Conservation (phyloP, 805 yeast species). For the Kuraishia molischiana region DNA sequence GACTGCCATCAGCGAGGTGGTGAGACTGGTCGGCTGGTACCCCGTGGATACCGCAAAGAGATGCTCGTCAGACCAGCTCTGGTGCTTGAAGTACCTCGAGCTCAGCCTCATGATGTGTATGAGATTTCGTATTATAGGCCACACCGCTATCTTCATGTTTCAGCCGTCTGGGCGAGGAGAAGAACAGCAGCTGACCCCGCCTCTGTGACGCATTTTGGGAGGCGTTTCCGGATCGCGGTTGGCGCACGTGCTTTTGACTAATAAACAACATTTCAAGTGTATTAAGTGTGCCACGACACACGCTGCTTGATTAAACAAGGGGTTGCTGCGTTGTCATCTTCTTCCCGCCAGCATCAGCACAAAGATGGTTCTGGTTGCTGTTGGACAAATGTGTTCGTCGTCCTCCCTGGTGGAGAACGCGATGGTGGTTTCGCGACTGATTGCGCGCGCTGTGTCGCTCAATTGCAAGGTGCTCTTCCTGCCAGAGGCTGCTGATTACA, state of each 20-base stretch:
- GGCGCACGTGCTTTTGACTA: too few relatives aligned
- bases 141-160: neutral
- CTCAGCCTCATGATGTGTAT: neutral
- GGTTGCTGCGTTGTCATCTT: too few relatives aligned
- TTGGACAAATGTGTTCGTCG: conserved; percentile 80
- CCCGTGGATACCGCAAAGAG: neutral
- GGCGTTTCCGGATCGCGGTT: too few relatives aligned
- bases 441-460: conserved; percentile 49
- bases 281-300: too few relatives aligned
- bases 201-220: too few relatives aligned
- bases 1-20: neutral
- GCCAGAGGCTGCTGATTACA: conserved; percentile 92
- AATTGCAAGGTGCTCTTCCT: conserved; percentile 67
- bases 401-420: conserved; percentile 53
- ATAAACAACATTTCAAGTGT: too few relatives aligned
- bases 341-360: too few relatives aligned
- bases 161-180: too few relatives aligned
- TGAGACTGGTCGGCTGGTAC: neutral
- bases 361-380: conserved; percentile 55
- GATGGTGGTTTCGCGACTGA: conserved; percentile 43
- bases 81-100: neutral
- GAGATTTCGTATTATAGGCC: neutral
- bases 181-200: too few relatives aligned
- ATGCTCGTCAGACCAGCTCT: neutral
- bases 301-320: too few relatives aligned